These are phyloP conservation scores for Solanum lycopersicoides DNA, from an alignment of 257 asterid genomes.

Conservation along the genomic window DNA sequence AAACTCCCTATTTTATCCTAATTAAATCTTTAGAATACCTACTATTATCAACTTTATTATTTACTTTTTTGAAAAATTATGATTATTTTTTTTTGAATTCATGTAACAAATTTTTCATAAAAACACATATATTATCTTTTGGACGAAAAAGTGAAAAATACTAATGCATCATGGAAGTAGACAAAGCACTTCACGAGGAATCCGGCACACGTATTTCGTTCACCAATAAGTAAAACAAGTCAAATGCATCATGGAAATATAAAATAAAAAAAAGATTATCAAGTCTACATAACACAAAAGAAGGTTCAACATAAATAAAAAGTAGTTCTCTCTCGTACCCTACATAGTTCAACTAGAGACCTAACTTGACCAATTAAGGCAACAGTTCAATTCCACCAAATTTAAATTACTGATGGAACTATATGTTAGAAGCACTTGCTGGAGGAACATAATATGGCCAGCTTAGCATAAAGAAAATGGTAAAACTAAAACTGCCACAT, in stretches of 20 bases:
- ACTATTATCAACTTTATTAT: neutral
- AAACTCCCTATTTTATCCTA: neutral
- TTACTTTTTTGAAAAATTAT: neutral
- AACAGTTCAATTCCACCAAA: slow-evolving; percentile 4
- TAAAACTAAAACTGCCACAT: neutral
- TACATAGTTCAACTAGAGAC: neutral
- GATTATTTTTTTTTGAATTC: neutral
- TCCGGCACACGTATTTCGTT: neutral
- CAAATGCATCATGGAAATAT: neutral
- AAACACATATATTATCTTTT: too few species aligned
- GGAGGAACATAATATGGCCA: neutral
- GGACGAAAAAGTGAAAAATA: too few species aligned
- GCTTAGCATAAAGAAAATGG: neutral
- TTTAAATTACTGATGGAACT: slow-evolving; percentile 7
- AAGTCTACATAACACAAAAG: neutral
- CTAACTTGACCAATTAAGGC: neutral
- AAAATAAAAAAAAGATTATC: neutral
- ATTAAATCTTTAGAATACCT: neutral
- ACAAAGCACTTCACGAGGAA: too few species aligned
- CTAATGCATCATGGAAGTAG: too few species aligned
- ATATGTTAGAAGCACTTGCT: neutral
- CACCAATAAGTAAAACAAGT: neutral
- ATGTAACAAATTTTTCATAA: too few species aligned
- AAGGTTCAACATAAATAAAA: neutral
- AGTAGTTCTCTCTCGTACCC: neutral